phyloP scores from a whole-genome alignment of 139 green algal species.

The Picochlorum sp. region DNA sequence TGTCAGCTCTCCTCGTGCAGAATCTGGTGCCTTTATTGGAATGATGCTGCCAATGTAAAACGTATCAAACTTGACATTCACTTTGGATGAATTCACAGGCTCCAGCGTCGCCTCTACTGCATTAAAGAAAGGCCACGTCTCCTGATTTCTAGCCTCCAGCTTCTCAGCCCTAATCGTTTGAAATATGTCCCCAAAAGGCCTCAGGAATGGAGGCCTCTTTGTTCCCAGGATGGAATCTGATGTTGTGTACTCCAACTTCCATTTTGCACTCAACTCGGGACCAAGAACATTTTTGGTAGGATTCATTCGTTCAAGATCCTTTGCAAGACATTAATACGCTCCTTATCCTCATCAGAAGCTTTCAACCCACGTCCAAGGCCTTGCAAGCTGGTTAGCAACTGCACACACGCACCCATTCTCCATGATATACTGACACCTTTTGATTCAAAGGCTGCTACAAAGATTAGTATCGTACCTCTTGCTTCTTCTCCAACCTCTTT shows the following conservation, averaged over 20 bases:
- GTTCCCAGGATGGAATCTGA: constrained; percentile 64
- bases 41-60: constrained; percentile 68
- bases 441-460: too few species aligned
- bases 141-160: constrained; percentile 63
- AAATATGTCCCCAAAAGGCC: constrained; percentile 74
- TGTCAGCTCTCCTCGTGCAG: constrained; percentile 47
- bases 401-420: neutral
- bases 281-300: constrained; percentile 52
- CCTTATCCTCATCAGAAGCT: constrained; percentile 39
- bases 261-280: constrained; percentile 53
- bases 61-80: constrained; percentile 61
- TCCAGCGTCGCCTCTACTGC: constrained; percentile 60
- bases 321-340: constrained; percentile 45
- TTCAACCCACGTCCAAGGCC: constrained; percentile 41
- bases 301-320: constrained; percentile 59
- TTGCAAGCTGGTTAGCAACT: constrained; percentile 52
- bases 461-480: neutral
- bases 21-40: constrained; percentile 52
- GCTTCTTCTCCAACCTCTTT: neutral
- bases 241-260: constrained; percentile 89
- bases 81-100: constrained; percentile 41
- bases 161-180: constrained; percentile 65
- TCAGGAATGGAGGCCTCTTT: constrained; percentile 47
- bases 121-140: constrained; percentile 80
- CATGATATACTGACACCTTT: too few species aligned